Evolutionary conservation across 345 rosid species (phyloP), one percentile per base, ranked within the genome.

Genomic region (Eutrema yunnanense): DNA sequence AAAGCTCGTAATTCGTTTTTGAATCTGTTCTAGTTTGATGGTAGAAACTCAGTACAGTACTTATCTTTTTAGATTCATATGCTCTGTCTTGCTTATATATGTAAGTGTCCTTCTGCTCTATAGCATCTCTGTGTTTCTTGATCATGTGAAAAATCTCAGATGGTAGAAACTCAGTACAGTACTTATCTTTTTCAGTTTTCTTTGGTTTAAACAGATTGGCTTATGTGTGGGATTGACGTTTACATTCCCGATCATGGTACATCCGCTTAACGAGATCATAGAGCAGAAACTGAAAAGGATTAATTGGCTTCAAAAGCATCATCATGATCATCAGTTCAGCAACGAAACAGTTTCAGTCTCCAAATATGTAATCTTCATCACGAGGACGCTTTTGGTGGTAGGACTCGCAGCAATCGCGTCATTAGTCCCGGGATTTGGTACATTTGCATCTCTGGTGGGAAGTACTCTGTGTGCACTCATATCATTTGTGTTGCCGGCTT

Each of bases 231-330:
- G 87, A 57, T 79, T 95, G 37, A 53, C 84, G 3, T 95, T 95
- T 81, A 92, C 98, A 14, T 86, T 87, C 62, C 99, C 99, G 0
- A 84, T 92, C 71, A 90, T 88, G 98, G 81, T 87, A 4, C 97
- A 87, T 65, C 99, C 98, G 0, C 77, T 92, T 12, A 81, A 84
- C 7, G 99, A 92, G 88, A 92, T 95, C 51, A 75, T 90, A 30
- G 98, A 92, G 64, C 88, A 84, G 54, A 90, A 88, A 83, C 76
- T 90, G 65, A 80, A 80, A 71, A 86, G 64, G 47, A 56, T 48
- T 0, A 27, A 41, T 12, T 85, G 86, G 80, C 79, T 84, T 69
- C 82, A 77, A 70, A 88, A 73, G 79, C 78, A 65, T 33, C 71
- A 40, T 2, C 36, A 32, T 2, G 32, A 32, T 2, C 36, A 67